Conservation (phyloP, 495 filamentous ascomycete genomes). For the Aspergillus diversus region DNA sequence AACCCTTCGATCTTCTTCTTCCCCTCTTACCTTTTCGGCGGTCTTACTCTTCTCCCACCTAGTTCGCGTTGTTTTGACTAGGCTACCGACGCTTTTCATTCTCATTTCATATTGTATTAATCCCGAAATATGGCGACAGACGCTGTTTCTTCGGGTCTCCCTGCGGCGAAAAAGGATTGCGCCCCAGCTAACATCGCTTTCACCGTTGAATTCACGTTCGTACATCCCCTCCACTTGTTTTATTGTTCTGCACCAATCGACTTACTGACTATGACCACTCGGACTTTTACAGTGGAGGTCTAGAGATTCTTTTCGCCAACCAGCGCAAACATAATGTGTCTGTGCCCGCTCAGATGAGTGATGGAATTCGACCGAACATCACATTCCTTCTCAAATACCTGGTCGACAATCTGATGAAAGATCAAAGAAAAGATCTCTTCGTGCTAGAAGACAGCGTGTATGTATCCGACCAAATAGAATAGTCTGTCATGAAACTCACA, state of each 20-base stretch:
- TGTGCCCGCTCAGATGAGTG: slow-evolving; percentile 63
- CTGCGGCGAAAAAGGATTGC: slow-evolving; percentile 15
- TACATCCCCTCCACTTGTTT: slow-evolving; percentile 2
- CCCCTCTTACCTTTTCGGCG: not conserved
- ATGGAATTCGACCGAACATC: slow-evolving; percentile 66
- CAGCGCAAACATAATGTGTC: slow-evolving; percentile 69
- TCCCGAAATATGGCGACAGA: slow-evolving; percentile 4
- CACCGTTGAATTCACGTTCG: slow-evolving; percentile 74
- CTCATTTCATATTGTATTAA: not conserved
- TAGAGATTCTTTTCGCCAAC: slow-evolving; percentile 94
- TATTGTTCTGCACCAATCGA: not conserved
- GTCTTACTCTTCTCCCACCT: slow-evolving; percentile 1
- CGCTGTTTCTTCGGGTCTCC: slow-evolving; percentile 15
- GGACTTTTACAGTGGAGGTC: slow-evolving; percentile 68
- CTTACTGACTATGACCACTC: slow-evolving; percentile 20
- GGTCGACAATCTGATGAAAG: slow-evolving; percentile 83
- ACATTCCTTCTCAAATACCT: slow-evolving; percentile 78
- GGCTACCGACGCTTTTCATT: not conserved
- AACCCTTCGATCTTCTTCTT: slow-evolving; percentile 12
- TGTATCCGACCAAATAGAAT: slow-evolving; percentile 30
- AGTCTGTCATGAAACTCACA: slow-evolving; percentile 10
- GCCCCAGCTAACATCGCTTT: slow-evolving; percentile 46
- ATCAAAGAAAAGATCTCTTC: slow-evolving; percentile 85
- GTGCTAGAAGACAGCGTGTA: slow-evolving; percentile 88
- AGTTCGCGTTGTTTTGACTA: not conserved